Evolutionary conservation across 441 rosid genomes (phyloP).

Genomic region (Eutrema salsugineum): DNA sequence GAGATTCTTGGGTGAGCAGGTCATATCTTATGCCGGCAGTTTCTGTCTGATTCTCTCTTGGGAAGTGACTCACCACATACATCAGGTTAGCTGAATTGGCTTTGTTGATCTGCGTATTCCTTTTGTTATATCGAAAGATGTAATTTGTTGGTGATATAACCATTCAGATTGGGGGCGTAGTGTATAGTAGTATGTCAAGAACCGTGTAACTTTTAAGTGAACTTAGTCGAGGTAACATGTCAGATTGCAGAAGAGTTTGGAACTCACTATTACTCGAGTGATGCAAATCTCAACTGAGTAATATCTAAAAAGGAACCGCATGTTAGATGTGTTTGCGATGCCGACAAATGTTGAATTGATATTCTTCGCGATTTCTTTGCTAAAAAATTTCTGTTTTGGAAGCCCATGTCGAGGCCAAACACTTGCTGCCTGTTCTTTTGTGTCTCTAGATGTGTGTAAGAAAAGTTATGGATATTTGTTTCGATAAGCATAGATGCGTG

Average conservation of each 20-base stretch:
- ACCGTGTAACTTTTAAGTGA: not conserved
- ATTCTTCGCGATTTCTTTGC: not conserved
- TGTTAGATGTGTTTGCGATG: not conserved
- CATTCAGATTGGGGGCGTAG: not conserved
- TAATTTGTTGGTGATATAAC: not conserved
- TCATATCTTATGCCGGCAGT: constrained; percentile 50
- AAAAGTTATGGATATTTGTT: not conserved
- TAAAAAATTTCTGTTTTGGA: not conserved
- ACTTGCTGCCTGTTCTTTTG: not conserved
- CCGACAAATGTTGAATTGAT: not conserved
- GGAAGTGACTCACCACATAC: constrained; percentile 77
- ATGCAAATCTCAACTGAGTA: not conserved
- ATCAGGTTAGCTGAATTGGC: constrained; percentile 53
- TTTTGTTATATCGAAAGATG: not conserved
- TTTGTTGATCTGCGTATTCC: not conserved
- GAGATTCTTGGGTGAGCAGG: constrained; percentile 49
- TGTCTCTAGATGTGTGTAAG: not conserved
- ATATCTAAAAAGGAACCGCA: not conserved
- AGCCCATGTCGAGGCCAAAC: not conserved
- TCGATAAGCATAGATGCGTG: not conserved
- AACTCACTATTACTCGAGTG: not conserved
- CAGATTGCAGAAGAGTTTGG: not conserved
- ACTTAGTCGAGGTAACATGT: not conserved
- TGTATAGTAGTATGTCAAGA: not conserved
- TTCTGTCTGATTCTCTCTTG: constrained; percentile 71